phyloP scores from a whole-genome alignment of 176 grass and related monocot species.

The Oryza meridionalis region DNA sequence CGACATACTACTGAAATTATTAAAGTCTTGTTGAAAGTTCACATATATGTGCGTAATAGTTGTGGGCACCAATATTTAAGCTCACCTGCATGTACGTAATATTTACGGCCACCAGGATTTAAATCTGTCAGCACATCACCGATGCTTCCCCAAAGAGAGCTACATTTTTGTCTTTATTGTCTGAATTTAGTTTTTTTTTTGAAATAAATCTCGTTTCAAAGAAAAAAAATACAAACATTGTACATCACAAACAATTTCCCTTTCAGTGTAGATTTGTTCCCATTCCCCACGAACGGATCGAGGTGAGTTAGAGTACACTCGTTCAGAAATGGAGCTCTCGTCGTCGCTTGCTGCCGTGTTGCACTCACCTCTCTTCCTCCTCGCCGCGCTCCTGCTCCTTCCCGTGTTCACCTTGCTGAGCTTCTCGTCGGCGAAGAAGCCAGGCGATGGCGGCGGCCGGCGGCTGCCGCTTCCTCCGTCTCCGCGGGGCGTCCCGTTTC shows the following conservation, averaged over 20 bases:
- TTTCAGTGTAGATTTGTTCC: background rate
- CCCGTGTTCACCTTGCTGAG: background rate
- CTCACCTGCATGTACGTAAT: too few relatives aligned
- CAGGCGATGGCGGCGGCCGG: background rate
- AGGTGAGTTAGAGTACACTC: background rate
- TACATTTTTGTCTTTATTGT: background rate
- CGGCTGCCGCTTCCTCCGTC: constrained; percentile 27
- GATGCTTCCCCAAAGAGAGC: background rate
- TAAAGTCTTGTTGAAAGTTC: too few relatives aligned
- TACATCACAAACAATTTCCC: too few relatives aligned
- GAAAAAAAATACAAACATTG: background rate
- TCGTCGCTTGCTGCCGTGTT: background rate
- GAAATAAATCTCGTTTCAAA: background rate
- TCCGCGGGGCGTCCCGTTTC: constrained; percentile 44
- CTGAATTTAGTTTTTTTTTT: background rate
- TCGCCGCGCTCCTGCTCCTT: background rate
- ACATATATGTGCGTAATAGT: too few relatives aligned
- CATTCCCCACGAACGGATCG: background rate
- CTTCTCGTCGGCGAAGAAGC: background rate
- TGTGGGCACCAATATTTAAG: too few relatives aligned
- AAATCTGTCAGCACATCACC: too few relatives aligned
- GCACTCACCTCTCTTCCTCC: background rate
- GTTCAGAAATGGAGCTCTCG: constrained; percentile 26
- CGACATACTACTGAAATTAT: too few relatives aligned
- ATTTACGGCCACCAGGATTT: too few relatives aligned